Percentiles rank a stretch among this genome's conserved stretches.
Evolutionary conservation across 148 eudicot species (phyloP).

Genomic region (Chenopodium quinoa): DNA sequence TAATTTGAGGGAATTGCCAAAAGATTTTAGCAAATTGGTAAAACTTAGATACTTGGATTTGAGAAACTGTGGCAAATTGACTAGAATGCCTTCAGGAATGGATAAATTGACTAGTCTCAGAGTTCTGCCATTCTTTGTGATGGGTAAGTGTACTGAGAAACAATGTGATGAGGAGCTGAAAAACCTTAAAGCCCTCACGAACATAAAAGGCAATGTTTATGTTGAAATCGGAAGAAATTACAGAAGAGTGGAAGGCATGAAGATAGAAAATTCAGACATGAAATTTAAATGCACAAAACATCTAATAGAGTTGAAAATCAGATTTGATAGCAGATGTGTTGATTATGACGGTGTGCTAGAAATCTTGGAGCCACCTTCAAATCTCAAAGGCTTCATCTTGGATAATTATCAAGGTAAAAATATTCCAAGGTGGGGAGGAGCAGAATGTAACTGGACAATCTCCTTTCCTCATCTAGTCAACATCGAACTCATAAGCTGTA

Average conservation of each 20-base stretch:
- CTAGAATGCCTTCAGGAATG: slow-evolving; percentile 20
- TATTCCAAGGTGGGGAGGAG: slow-evolving; percentile 10
- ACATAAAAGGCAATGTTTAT: background rate
- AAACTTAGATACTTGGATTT: slow-evolving; percentile 24
- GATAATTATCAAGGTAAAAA: background rate
- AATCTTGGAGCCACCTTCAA: slow-evolving; percentile 18
- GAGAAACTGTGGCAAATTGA: background rate
- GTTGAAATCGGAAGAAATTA: background rate
- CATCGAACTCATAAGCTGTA: no score
- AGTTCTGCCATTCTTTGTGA: background rate
- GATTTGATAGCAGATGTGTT: background rate
- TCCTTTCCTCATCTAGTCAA: no score
- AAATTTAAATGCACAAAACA: background rate
- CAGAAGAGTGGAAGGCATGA: background rate
- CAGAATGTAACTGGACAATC: no score
- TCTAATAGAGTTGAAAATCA: background rate
- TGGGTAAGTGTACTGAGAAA: background rate
- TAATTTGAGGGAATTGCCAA: slow-evolving; percentile 9
- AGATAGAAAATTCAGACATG: background rate
- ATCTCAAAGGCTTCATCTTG: slow-evolving; percentile 7
- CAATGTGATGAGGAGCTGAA: background rate
- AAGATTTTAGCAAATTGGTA: slow-evolving; percentile 17
- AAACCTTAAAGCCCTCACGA: background rate
- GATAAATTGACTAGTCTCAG: slow-evolving; percentile 12
- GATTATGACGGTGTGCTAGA: slow-evolving; percentile 9